These are phyloP conservation scores for Lachancea mirantina DNA, from an alignment of 805 yeast species.

Conservation along the genomic window DNA sequence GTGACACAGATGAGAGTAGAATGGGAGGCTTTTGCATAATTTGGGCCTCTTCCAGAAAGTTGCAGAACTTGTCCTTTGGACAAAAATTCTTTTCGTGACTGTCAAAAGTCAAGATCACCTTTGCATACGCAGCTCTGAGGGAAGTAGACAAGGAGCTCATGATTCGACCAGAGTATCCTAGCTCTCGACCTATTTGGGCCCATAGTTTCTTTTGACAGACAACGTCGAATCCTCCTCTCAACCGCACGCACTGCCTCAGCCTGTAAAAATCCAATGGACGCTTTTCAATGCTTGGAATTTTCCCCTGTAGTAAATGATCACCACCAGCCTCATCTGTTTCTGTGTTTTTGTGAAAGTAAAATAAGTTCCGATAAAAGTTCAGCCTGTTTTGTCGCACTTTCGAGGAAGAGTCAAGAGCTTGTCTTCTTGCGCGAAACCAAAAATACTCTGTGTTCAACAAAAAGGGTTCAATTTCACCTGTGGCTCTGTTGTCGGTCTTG, in stretches of 20 bases:
- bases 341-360: constrained; percentile 35
- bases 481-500: not conserved
- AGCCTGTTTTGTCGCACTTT: constrained; percentile 37
- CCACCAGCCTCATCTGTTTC: constrained; percentile 19
- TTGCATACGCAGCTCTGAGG: constrained; percentile 51
- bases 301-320: constrained; percentile 28
- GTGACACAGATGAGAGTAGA: constrained; percentile 3
- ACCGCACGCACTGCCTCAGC: constrained; percentile 48
- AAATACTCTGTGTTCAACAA: constrained; percentile 17
- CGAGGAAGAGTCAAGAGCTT: constrained; percentile 25
- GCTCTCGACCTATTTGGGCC: constrained; percentile 78
- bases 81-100: constrained; percentile 7
- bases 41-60: not conserved
- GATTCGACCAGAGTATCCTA: constrained; percentile 67
- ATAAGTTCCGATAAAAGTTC: constrained; percentile 42
- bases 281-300: constrained; percentile 61
- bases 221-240: constrained; percentile 58
- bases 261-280: constrained; percentile 58
- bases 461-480: constrained; percentile 4
- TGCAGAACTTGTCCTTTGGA: not conserved
- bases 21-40: not conserved
- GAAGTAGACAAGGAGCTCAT: constrained; percentile 68
- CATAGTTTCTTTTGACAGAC: constrained; percentile 65
- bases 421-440: constrained; percentile 25
- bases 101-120: constrained; percentile 34